A percentile compares a stretch with the other conserved stretches of the same genome.
phyloP scores from a whole-genome alignment of 805 yeast genomes.

The Yarrowia bubula region DNA sequence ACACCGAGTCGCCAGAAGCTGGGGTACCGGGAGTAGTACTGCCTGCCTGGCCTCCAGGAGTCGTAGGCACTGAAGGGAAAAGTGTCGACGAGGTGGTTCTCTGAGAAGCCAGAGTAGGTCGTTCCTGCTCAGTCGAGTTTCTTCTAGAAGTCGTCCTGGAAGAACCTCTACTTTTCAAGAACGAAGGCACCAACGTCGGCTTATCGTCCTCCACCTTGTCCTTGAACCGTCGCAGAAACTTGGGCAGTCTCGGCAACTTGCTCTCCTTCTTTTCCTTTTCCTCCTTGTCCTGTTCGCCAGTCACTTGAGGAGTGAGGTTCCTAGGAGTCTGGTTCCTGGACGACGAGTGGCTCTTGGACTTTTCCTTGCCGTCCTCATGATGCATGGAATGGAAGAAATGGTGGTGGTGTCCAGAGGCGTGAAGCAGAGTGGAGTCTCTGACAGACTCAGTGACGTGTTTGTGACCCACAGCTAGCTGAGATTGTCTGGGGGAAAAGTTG shows the following conservation, averaged over 20 bases:
- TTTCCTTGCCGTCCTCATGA: neutral
- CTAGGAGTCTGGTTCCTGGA: neutral
- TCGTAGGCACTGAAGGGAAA: neutral
- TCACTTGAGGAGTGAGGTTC: conserved; percentile 12
- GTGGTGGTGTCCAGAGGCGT: conserved; percentile 25
- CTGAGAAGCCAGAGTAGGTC: neutral
- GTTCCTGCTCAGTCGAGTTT: neutral
- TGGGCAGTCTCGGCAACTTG: conserved; percentile 11
- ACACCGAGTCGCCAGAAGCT: conserved; percentile 2
- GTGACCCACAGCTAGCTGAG: conserved; percentile 1
- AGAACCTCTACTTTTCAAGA: neutral
- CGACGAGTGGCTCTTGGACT: neutral
- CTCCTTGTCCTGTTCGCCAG: conserved; percentile 8
- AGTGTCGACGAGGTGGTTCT: neutral
- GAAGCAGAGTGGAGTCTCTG: conserved; percentile 15
- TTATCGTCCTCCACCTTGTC: neutral
- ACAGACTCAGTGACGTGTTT: conserved; percentile 23
- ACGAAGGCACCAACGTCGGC: neutral
- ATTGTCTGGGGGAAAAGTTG: conserved; percentile 6
- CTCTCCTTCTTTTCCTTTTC: neutral
- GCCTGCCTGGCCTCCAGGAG: neutral
- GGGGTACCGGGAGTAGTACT: conserved; percentile 4
- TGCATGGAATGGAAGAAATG: neutral
- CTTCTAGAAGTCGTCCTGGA: neutral
- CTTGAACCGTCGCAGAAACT: conserved; percentile 22